Conservation (phyloP, 179 eudicot species). For the Sideroxylon spinosum region DNA sequence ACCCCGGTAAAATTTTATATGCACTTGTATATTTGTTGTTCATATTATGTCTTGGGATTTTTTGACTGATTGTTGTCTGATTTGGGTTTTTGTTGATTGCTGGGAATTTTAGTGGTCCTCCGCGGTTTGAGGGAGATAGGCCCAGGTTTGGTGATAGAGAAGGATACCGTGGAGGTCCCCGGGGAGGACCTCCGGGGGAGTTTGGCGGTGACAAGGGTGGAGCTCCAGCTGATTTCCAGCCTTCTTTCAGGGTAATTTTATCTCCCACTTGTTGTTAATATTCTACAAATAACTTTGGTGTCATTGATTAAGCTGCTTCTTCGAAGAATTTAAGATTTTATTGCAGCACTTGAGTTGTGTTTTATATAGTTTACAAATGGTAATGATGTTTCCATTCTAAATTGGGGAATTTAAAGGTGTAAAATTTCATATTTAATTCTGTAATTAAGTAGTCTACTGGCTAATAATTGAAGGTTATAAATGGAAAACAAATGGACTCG, state of each 20-base stretch:
- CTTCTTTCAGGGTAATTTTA: conserved; percentile 62
- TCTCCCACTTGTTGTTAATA: neutral
- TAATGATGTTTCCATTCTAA: no score
- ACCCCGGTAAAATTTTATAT: conserved; percentile 36
- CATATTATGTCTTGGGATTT: no score
- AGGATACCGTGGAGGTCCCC: conserved; percentile 73
- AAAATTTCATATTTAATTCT: no score
- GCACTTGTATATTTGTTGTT: no score
- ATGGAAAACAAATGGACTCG: no score
- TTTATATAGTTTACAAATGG: no score
- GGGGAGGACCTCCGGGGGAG: conserved; percentile 80
- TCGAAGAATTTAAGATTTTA: no score
- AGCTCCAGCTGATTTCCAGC: conserved; percentile 82
- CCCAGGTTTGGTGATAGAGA: conserved; percentile 79
- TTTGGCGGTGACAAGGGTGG: conserved; percentile 75
- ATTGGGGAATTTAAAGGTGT: no score
- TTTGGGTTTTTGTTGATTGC: conserved; percentile 13
- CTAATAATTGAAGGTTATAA: no score
- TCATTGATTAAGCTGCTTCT: no score
- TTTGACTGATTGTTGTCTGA: neutral
- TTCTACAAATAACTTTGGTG: no score
- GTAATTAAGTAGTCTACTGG: no score
- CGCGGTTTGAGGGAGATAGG: conserved; percentile 73
- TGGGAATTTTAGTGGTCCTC: conserved; percentile 49
- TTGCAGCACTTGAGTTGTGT: neutral